Percentiles rank a stretch among this genome's conserved stretches.
Conservation (phyloP, 768 basidiomycete genomes). For the Melanogaster broomeanus region DNA sequence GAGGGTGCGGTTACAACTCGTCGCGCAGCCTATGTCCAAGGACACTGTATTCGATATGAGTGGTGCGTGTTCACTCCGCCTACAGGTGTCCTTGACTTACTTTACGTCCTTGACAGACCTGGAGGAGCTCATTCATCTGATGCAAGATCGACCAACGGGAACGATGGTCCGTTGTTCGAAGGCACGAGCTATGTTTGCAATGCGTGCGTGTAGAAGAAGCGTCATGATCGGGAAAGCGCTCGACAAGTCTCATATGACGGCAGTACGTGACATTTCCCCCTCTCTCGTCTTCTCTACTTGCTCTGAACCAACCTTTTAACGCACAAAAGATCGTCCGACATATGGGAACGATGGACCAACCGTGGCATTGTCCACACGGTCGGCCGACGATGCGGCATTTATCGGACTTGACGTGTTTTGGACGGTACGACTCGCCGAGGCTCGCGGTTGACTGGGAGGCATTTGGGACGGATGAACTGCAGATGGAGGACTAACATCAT, state of each 20-base stretch:
- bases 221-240: conserved; percentile 94
- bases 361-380: conserved; percentile 89
- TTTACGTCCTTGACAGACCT: conserved; percentile 56
- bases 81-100: background rate
- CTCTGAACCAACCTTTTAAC: background rate
- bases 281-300: background rate
- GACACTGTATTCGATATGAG: conserved; percentile 86
- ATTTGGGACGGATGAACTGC: conserved; percentile 15
- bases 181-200: conserved; percentile 94
- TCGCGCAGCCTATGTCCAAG: conserved; percentile 90
- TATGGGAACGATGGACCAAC: conserved; percentile 84
- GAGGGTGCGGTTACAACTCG: conserved; percentile 53
- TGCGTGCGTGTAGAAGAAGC: conserved; percentile 93
- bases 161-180: conserved; percentile 92
- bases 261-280: conserved; percentile 44
- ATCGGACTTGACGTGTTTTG: conserved; percentile 47
- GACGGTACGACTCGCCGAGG: conserved; percentile 9
- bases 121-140: conserved; percentile 86
- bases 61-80: conserved; percentile 46
- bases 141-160: conserved; percentile 75
- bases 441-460: conserved; percentile 39
- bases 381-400: conserved; percentile 83
- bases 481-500: background rate
- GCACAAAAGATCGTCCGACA: conserved; percentile 63
- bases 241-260: conserved; percentile 73